Evolutionary conservation across 1,139 yeast species (phyloP).

Genomic region (Blastobotrys proliferans): DNA sequence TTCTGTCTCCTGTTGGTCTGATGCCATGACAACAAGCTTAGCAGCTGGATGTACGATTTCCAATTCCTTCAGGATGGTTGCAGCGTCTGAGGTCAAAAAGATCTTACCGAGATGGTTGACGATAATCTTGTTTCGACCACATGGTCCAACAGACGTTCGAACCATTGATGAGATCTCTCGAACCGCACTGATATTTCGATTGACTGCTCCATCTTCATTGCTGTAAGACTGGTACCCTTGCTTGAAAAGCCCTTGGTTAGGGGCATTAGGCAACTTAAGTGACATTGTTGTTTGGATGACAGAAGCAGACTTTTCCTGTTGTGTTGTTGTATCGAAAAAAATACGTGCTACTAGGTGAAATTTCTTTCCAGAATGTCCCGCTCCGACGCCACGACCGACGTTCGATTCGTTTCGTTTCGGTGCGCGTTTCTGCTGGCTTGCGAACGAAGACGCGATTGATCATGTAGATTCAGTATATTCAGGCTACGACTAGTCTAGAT

Average conservation of each 20-base stretch:
- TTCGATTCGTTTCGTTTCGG: too few relatives aligned
- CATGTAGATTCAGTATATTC: too few relatives aligned
- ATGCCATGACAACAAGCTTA: constrained; percentile 90
- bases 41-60: constrained; percentile 98
- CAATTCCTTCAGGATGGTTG: constrained; percentile 88
- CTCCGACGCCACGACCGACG: too few relatives aligned
- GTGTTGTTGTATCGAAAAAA: too few relatives aligned
- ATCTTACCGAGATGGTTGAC: constrained; percentile 81
- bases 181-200: constrained; percentile 88
- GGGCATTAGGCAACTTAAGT: constrained; percentile 85
- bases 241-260: constrained; percentile 88
- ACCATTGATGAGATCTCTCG: constrained; percentile 90
- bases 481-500: too few relatives aligned
- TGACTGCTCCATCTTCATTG: constrained; percentile 91
- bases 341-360: too few relatives aligned
- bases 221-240: constrained; percentile 91
- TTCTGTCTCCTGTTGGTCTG: constrained; percentile 93
- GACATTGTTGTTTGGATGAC: constrained; percentile 68
- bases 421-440: too few relatives aligned
- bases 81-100: constrained; percentile 92
- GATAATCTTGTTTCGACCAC: constrained; percentile 93
- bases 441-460: too few relatives aligned
- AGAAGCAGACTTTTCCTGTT: too few relatives aligned
- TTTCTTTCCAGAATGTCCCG: too few relatives aligned
- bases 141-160: constrained; percentile 93